Percentiles rank a stretch among this genome's conserved stretches.
Evolutionary conservation across 2,329 filamentous ascomycete genomes (phyloP).

Genomic region (Trichoderma sp.): DNA sequence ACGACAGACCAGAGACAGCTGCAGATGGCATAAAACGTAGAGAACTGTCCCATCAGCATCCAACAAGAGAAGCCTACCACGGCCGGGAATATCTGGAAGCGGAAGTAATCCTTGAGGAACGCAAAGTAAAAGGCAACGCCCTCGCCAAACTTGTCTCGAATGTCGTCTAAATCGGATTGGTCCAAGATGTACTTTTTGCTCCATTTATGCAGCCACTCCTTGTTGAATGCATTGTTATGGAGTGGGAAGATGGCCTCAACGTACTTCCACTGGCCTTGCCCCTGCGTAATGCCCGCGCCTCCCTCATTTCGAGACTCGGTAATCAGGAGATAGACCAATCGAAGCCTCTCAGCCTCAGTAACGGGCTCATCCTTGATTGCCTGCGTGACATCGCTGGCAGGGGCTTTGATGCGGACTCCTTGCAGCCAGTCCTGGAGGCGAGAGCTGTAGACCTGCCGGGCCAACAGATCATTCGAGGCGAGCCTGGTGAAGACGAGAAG

Average conservation of each 20-base stretch:
- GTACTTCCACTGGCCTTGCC: constrained; percentile 68
- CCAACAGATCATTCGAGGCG: constrained; percentile 72
- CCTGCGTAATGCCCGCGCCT: constrained; percentile 74
- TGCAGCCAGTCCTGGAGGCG: constrained; percentile 93
- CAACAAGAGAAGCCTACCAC: constrained; percentile 75
- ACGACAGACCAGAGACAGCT: constrained; percentile 85
- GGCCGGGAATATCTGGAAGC: constrained; percentile 80
- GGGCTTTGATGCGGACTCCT: constrained; percentile 77
- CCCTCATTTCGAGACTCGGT: constrained; percentile 72
- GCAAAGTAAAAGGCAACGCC: constrained; percentile 94
- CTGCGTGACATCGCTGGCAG: constrained; percentile 68
- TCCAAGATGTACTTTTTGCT: constrained; percentile 70
- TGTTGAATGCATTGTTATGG: constrained; percentile 76
- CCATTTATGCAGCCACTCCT: constrained; percentile 72
- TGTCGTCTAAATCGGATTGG: constrained; percentile 67
- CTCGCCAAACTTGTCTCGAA: constrained; percentile 77
- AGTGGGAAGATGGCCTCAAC: constrained; percentile 76
- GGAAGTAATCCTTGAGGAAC: constrained; percentile 88
- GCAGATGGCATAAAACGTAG: constrained; percentile 73
- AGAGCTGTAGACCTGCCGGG: constrained; percentile 79
- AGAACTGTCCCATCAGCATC: constrained; percentile 83
- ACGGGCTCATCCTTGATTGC: constrained; percentile 74
- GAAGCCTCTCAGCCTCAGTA: constrained; percentile 83
- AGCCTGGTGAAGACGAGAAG: constrained; percentile 83
- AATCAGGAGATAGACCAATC: constrained; percentile 84